These are phyloP conservation scores for Pseudomonodictys pantanalensis DNA, from an alignment of 495 filamentous ascomycete genomes.

Conservation along the genomic window DNA sequence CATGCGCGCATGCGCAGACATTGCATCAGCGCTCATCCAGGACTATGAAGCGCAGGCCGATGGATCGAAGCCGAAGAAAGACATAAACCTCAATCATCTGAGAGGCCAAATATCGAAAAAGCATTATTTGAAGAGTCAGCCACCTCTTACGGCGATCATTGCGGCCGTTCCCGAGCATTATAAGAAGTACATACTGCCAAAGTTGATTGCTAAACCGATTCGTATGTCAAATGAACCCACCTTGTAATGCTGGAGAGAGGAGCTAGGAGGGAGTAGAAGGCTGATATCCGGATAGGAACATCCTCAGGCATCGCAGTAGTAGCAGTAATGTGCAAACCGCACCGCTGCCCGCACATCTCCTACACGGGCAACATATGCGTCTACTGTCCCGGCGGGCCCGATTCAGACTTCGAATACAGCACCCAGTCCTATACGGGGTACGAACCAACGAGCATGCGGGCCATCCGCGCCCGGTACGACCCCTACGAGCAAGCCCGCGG, in stretches of 20 bases:
- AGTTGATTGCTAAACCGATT: conserved; percentile 94
- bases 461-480: conserved; percentile 94
- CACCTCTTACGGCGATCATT: conserved; percentile 93
- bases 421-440: conserved; percentile 98
- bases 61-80: conserved; percentile 66
- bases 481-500: conserved; percentile 97
- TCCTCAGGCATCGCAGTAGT: conserved; percentile 98
- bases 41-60: conserved; percentile 80
- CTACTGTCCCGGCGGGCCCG: conserved; percentile 95
- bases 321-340: conserved; percentile 99
- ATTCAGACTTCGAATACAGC: conserved; percentile 97
- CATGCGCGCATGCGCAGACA: conserved; percentile 89
- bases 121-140: conserved; percentile 77
- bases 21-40: conserved; percentile 87
- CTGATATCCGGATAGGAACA: conserved; percentile 63
- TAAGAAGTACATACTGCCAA: conserved; percentile 97
- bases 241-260: too few relatives aligned
- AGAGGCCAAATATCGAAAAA: conserved; percentile 88
- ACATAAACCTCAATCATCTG: conserved; percentile 89
- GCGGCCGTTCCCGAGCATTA: conserved; percentile 97
- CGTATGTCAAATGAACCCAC: too few relatives aligned
- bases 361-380: conserved; percentile 99
- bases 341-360: conserved; percentile 94
- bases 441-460: conserved; percentile 96
- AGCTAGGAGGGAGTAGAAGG: too few relatives aligned